These are phyloP conservation scores for Tylopilus balloui DNA, from an alignment of 768 basidiomycete species.

Conservation along the genomic window DNA sequence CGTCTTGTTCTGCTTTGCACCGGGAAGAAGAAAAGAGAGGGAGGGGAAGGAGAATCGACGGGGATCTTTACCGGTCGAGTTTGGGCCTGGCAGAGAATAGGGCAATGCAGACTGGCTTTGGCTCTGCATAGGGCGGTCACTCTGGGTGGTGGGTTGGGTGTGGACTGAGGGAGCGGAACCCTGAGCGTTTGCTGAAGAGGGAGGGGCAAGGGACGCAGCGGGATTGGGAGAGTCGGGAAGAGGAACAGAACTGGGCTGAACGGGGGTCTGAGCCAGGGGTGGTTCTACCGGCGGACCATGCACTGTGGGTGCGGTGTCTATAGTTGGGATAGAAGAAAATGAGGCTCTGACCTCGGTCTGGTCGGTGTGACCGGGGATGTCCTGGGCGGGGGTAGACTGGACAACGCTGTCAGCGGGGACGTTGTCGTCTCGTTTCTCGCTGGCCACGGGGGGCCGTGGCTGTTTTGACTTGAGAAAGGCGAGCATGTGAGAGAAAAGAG, in stretches of 20 bases:
- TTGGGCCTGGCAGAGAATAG: constrained; percentile 13
- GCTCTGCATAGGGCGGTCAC: constrained; percentile 19
- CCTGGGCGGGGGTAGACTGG: not conserved
- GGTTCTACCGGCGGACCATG: constrained; percentile 12
- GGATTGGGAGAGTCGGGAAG: constrained; percentile 20
- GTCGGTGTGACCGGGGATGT: not conserved
- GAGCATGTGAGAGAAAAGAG: constrained; percentile 16
- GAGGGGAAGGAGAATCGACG: constrained; percentile 50
- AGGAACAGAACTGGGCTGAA: constrained; percentile 11
- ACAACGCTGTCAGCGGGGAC: constrained; percentile 3
- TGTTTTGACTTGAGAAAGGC: constrained; percentile 25
- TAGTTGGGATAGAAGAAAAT: constrained; percentile 18
- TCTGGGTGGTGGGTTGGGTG: constrained; percentile 16
- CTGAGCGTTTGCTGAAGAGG: constrained; percentile 7
- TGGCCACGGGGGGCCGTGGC: not conserved
- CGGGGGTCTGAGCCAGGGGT: not conserved
- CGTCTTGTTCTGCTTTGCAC: constrained; percentile 26
- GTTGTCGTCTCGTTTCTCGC: not conserved
- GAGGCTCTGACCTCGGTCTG: constrained; percentile 14
- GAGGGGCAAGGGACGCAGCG: constrained; percentile 18
- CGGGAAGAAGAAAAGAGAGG: constrained; percentile 38
- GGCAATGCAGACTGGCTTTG: constrained; percentile 28
- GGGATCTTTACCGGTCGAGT: constrained; percentile 21
- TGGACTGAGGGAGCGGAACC: constrained; percentile 6
- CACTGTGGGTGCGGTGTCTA: constrained; percentile 23